A percentile compares a stretch with the other conserved stretches of the same genome.
Conservation (phyloP, 2,329 filamentous ascomycete genomes). For the Talaromyces rugulosus region DNA sequence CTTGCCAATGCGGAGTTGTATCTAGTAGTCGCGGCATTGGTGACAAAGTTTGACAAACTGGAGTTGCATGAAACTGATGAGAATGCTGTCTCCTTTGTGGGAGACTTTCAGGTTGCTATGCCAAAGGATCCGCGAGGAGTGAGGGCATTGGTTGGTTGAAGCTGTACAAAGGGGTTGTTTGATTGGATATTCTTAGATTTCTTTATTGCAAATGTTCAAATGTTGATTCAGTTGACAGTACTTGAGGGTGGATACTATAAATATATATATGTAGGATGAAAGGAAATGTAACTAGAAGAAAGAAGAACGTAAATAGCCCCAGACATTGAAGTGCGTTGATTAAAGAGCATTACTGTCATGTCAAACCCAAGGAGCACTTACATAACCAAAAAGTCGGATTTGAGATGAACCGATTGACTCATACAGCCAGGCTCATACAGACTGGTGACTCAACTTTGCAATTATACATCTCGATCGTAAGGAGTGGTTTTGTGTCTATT, state of each 20-base stretch:
- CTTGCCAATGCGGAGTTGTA: conserved; percentile 30
- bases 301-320: neutral
- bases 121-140: conserved; percentile 23
- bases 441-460: neutral
- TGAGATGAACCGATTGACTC: neutral
- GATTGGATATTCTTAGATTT: neutral
- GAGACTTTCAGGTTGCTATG: conserved; percentile 27
- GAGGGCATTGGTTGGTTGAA: conserved; percentile 9
- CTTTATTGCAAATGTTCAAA: neutral
- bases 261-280: neutral
- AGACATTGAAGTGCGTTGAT: neutral
- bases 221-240: neutral
- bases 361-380: neutral
- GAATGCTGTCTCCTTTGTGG: conserved; percentile 23
- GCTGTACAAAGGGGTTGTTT: neutral
- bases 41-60: conserved; percentile 24
- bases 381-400: neutral
- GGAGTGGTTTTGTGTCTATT: neutral
- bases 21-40: conserved; percentile 21
- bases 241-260: neutral
- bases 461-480: neutral
- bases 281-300: neutral
- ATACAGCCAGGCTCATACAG: neutral
- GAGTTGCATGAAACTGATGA: conserved; percentile 22
- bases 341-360: neutral